A percentile compares a stretch with the other conserved stretches of the same genome.
These are phyloP conservation scores for Lepidium didymum DNA, from an alignment of 345 rosid genomes.

Conservation along the genomic window DNA sequence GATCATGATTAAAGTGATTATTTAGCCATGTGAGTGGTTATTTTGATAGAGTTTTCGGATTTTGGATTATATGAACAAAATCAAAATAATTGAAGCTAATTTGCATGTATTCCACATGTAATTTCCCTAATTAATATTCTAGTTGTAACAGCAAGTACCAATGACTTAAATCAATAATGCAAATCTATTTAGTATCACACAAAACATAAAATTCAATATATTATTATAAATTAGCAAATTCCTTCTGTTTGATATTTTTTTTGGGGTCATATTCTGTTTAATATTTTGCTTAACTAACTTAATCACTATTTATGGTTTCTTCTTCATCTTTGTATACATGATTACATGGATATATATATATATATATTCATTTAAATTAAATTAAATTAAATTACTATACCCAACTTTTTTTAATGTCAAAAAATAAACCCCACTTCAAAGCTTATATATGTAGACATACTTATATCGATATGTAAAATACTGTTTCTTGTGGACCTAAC, in stretches of 20 bases:
- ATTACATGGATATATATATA: not conserved
- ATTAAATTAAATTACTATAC: not conserved
- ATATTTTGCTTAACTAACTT: not conserved
- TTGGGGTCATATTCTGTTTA: too few species aligned
- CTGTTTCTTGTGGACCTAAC: conserved; percentile 19
- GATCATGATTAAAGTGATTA: not conserved
- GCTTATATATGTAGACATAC: conserved; percentile 20
- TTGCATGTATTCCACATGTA: not conserved
- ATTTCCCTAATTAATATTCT: not conserved
- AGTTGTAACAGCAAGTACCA: not conserved
- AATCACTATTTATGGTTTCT: not conserved
- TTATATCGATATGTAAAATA: not conserved
- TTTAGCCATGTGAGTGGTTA: not conserved
- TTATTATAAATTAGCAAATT: not conserved
- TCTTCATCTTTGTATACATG: not conserved
- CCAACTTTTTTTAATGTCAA: not conserved
- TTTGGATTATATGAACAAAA: not conserved
- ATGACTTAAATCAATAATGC: not conserved
- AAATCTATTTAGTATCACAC: not conserved
- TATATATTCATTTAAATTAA: not conserved
- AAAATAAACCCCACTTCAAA: not conserved
- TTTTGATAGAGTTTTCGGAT: not conserved
- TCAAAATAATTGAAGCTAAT: not conserved
- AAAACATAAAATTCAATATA: not conserved
- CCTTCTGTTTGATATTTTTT: not conserved